Percentiles rank a stretch among this genome's conserved stretches.
Conservation (phyloP, 257 asterid genomes). For the Coffea eugenioides region DNA sequence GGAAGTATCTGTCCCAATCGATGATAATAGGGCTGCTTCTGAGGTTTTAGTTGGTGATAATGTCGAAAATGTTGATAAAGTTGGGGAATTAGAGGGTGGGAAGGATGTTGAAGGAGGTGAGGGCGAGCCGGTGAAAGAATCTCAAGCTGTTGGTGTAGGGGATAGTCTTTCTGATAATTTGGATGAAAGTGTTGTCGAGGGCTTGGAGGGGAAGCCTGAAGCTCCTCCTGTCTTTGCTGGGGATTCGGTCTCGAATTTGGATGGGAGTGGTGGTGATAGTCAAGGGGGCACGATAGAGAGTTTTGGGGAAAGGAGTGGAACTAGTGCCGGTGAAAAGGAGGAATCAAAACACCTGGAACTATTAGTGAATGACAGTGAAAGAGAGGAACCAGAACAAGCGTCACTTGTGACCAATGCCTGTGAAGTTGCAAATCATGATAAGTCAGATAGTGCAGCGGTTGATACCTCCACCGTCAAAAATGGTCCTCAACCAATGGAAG, state of each 20-base stretch:
- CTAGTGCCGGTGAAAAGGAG: slow-evolving; percentile 1
- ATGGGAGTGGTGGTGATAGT: slow-evolving; percentile 21
- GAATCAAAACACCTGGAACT: no score
- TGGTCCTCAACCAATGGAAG: slow-evolving; percentile 21
- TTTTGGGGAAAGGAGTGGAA: not conserved
- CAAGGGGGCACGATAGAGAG: slow-evolving; percentile 1
- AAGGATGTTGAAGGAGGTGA: slow-evolving; percentile 33
- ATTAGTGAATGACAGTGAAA: slow-evolving; percentile 7
- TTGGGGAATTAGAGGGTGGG: slow-evolving; percentile 17
- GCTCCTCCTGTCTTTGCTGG: slow-evolving; percentile 9
- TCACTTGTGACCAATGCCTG: slow-evolving; percentile 8
- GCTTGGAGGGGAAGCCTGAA: slow-evolving; percentile 20
- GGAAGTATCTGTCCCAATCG: slow-evolving; percentile 22
- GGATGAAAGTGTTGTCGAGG: slow-evolving; percentile 2
- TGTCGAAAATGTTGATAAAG: slow-evolving; percentile 22
- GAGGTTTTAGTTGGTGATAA: slow-evolving; percentile 34
- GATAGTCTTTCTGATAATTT: slow-evolving; percentile 13
- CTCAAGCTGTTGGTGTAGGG: slow-evolving; percentile 15
- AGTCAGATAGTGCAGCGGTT: slow-evolving; percentile 26
- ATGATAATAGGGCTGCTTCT: slow-evolving; percentile 28
- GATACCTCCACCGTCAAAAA: slow-evolving; percentile 17
- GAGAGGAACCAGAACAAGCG: slow-evolving; percentile 14
- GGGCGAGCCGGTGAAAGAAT: slow-evolving; percentile 18
- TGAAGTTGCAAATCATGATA: slow-evolving; percentile 28
- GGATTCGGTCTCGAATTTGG: slow-evolving; percentile 10